Base-by-base conservation (phyloP, 768 basidiomycete species). In the Leccinum aurantiacum region DNA sequence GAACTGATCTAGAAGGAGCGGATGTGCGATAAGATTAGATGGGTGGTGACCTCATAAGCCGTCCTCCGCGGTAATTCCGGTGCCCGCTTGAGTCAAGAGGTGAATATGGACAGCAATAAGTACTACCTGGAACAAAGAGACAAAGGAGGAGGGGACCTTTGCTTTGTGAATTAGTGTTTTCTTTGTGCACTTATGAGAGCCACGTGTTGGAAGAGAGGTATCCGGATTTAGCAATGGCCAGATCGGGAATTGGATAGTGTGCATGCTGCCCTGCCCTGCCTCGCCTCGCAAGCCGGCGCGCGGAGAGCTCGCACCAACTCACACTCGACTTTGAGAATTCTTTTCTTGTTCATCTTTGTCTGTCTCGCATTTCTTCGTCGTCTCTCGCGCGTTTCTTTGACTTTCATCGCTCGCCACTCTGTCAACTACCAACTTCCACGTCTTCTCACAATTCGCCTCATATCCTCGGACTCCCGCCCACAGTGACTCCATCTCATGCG, bases 21-120 rank as follows among this genome's bases (percentile, higher is more conserved):
- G 58, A 63, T 53, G 50, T 17, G 25, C 33, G 71, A 71, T 71
- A 69, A 73, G 71, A 72, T 72, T 69, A 72, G 71, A 72, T 69
- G 33, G 53, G 53, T 63, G 56, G 60, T 44, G 13, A 27, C 37
- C 10, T 44, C n/a, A n/a, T 41, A 56, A 55, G 60, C 65, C 57
- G 61, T 17, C 19, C 44, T 46, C 44, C 0, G n/a, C 44, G 44
- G 44, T 19, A 10, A 19, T 19, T 46, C n/a, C 44, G 44, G 44
- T 19, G 19, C 11, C 44, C 44, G n/a, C 9, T 19, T 11, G 44
- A 19, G 10, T 19, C 11, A 2, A 4, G 19, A 46, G 10, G 41
- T n/a, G 41, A 41, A 41, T n/a, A 41, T 7, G 17, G 19, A 46
- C n/a, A 19, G 44, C 10, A 19, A 19, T 46, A 10, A 4, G 19